Conservation (phyloP, 306 rosid genomes). For the Quercus aquifolioides region DNA sequence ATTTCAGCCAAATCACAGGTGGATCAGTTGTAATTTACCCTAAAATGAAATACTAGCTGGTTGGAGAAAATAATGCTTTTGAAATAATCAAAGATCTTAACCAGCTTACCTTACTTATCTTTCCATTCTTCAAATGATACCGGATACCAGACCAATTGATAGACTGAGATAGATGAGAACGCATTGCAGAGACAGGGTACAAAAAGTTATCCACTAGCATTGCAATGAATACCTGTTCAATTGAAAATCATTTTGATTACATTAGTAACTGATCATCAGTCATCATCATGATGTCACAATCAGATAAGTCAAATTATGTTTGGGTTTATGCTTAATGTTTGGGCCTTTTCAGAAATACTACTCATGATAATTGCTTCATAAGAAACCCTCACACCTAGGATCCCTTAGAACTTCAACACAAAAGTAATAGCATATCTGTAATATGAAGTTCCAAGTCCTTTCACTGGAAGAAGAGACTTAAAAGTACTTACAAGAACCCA, state of each 20-base stretch:
- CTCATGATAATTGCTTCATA: not conserved
- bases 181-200: slow-evolving; percentile 79
- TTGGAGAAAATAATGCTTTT: slow-evolving; percentile 1
- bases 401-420: not conserved
- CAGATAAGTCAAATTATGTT: not conserved
- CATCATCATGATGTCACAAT: slow-evolving; percentile 1
- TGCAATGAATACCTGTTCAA: slow-evolving; percentile 88
- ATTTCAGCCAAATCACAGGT: no score
- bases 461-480: slow-evolving; percentile 12
- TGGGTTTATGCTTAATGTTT: not conserved
- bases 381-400: not conserved
- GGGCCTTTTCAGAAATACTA: not conserved
- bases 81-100: slow-evolving; percentile 10
- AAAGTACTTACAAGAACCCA: slow-evolving; percentile 75
- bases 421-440: not conserved
- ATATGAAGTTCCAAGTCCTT: slow-evolving; percentile 10
- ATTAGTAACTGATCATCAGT: slow-evolving; percentile 26
- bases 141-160: slow-evolving; percentile 97
- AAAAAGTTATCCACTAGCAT: slow-evolving; percentile 86
- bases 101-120: slow-evolving; percentile 65
- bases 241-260: slow-evolving; percentile 6
- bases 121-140: slow-evolving; percentile 84
- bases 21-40: no score
- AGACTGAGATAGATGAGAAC: slow-evolving; percentile 86
- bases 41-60: not conserved